A percentile compares a stretch with the other conserved stretches of the same genome.
Conservation (phyloP, 257 asterid species). For the Osmanthus fragrans region DNA sequence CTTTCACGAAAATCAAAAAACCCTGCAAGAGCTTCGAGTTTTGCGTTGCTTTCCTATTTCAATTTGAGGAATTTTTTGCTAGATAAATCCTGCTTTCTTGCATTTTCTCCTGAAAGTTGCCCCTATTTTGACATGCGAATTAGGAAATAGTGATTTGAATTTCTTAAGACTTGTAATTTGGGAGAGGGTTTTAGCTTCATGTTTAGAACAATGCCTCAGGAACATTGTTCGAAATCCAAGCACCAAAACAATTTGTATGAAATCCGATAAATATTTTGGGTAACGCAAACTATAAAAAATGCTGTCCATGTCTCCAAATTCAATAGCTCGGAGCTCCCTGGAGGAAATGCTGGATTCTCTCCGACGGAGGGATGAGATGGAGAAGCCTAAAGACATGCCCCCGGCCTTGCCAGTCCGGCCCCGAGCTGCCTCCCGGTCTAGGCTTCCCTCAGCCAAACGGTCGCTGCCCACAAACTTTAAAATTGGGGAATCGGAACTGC, state of each 20-base stretch:
- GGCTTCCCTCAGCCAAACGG: slow-evolving; percentile 69
- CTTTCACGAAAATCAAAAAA: background rate
- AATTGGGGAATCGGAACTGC: slow-evolving; percentile 29
- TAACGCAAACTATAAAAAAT: slow-evolving; percentile 25
- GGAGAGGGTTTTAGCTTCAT: slow-evolving; percentile 35
- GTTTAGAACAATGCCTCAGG: slow-evolving; percentile 31
- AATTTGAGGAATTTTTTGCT: background rate
- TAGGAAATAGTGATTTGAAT: slow-evolving; percentile 13
- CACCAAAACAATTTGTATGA: slow-evolving; percentile 2
- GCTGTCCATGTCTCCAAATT: slow-evolving; percentile 64
- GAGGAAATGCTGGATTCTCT: slow-evolving; percentile 95
- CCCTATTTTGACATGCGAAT: background rate
- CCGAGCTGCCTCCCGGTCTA: slow-evolving; percentile 51
- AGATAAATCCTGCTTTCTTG: slow-evolving; percentile 27
- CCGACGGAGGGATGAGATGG: slow-evolving; percentile 56
- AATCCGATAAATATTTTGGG: background rate
- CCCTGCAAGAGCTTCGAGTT: background rate
- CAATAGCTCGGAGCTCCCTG: slow-evolving; percentile 70
- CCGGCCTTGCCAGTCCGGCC: slow-evolving; percentile 93
- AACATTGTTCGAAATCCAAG: slow-evolving; percentile 39
- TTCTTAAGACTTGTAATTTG: slow-evolving; percentile 18
- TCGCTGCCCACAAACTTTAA: slow-evolving; percentile 43
- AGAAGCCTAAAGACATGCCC: slow-evolving; percentile 65
- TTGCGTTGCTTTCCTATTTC: slow-evolving; percentile 8
- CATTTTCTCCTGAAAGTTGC: slow-evolving; percentile 8